These are phyloP conservation scores for Xylariales sp. DNA, from an alignment of 2,329 filamentous ascomycete genomes.

Conservation along the genomic window DNA sequence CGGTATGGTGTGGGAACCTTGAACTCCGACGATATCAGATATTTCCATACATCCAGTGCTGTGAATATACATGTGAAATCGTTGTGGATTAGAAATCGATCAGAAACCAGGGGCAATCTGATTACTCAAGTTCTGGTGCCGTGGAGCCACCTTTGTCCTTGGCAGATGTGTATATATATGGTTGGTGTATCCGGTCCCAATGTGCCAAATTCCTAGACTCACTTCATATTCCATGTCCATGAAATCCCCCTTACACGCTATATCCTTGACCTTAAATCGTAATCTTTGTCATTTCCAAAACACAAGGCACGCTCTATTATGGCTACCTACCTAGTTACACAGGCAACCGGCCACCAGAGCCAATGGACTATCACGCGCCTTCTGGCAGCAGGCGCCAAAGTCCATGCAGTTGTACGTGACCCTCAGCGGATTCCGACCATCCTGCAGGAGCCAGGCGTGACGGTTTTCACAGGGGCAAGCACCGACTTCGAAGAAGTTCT, in stretches of 20 bases:
- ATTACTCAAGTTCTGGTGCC: too few relatives aligned
- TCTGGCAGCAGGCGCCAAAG: conserved; percentile 26
- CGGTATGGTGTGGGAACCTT: neutral
- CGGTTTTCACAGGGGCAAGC: conserved; percentile 32
- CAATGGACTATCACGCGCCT: conserved; percentile 27
- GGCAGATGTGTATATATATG: too few relatives aligned
- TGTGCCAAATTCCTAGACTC: too few relatives aligned
- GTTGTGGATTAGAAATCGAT: too few relatives aligned
- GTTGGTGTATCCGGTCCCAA: too few relatives aligned
- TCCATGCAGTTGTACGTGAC: conserved; percentile 33
- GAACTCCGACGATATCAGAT: neutral
- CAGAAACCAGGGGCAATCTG: too few relatives aligned
- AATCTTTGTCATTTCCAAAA: neutral
- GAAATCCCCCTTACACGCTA: too few relatives aligned
- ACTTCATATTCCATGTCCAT: too few relatives aligned
- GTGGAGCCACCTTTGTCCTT: too few relatives aligned
- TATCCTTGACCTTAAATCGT: neutral
- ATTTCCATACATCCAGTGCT: neutral
- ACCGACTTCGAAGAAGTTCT: conserved; percentile 25
- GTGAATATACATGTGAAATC: too few relatives aligned
- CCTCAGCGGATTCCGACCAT: conserved; percentile 22
- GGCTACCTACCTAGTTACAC: conserved; percentile 30
- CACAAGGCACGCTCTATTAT: conserved; percentile 13
- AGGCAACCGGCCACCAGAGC: conserved; percentile 30
- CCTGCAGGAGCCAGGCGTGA: conserved; percentile 23